A percentile compares a stretch with the other conserved stretches of the same genome.
phyloP scores from a whole-genome alignment of 2,329 filamentous ascomycete genomes.

The Exophiala oligosperma region DNA sequence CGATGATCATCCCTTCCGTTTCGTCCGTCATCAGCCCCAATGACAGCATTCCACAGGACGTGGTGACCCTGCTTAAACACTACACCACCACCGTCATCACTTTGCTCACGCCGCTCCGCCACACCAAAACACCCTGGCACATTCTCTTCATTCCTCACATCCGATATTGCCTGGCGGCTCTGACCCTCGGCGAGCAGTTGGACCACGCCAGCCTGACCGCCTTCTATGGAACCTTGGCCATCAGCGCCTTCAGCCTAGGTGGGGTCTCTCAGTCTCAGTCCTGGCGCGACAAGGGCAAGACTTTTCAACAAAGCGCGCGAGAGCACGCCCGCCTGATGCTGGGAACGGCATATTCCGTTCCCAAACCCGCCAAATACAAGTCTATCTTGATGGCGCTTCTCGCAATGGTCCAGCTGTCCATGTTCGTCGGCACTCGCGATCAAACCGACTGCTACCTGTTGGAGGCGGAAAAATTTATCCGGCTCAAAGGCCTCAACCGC shows the following conservation, averaged over 20 bases:
- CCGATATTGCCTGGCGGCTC: constrained; percentile 43
- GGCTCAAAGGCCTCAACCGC: constrained; percentile 38
- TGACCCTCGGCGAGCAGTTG: constrained; percentile 42
- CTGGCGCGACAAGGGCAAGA: constrained; percentile 36
- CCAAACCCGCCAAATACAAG: constrained; percentile 45
- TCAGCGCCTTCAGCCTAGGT: constrained; percentile 46
- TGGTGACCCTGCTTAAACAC: constrained; percentile 40
- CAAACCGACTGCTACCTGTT: constrained; percentile 41
- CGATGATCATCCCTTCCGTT: background rate
- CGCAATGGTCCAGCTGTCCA: constrained; percentile 41
- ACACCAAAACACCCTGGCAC: constrained; percentile 47
- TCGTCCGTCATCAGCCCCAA: background rate
- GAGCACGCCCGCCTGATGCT: constrained; percentile 33
- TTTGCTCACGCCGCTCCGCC: constrained; percentile 32
- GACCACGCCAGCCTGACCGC: constrained; percentile 41
- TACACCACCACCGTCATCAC: constrained; percentile 39
- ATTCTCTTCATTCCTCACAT: constrained; percentile 45
- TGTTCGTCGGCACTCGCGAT: constrained; percentile 36
- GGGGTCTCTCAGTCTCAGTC: constrained; percentile 31
- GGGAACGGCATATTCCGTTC: constrained; percentile 36
- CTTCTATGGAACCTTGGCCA: constrained; percentile 43
- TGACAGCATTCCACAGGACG: constrained; percentile 31
- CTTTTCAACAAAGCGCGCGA: background rate
- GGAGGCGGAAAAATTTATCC: constrained; percentile 48
- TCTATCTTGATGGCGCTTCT: constrained; percentile 48